Evolutionary conservation across 108 stramenopile species (phyloP).

Genomic region (Cyclotella distinguenda): DNA sequence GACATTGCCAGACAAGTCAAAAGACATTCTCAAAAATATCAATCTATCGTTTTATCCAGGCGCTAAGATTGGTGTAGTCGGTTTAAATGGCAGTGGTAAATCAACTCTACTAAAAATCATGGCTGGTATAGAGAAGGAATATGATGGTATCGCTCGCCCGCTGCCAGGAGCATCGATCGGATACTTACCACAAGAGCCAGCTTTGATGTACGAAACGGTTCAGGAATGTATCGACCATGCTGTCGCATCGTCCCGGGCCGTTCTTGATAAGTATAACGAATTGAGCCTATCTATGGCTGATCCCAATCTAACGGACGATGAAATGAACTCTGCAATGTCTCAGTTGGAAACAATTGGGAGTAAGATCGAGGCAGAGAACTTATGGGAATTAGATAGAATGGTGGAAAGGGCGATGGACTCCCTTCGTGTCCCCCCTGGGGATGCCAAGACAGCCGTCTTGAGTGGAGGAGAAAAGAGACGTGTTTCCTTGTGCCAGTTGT

Average conservation of each 20-base stretch:
- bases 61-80: conserved; percentile 92
- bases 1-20: conserved; percentile 80
- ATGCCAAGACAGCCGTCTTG: conserved; percentile 72
- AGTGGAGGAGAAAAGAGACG: conserved; percentile 98
- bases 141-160: conserved; percentile 81
- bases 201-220: conserved; percentile 72
- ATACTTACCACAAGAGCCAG: conserved; percentile 86
- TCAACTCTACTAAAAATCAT: conserved; percentile 91
- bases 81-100: conserved; percentile 81
- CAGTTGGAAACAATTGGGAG: conserved; percentile 66
- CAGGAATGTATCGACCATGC: conserved; percentile 83
- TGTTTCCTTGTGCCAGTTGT: conserved; percentile 83
- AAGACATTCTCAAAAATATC: conserved; percentile 86
- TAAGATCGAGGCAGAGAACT: conserved; percentile 84
- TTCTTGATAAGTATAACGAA: conserved; percentile 82
- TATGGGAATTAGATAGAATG: conserved; percentile 85
- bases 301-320: conserved; percentile 74
- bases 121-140: conserved; percentile 93
- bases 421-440: conserved; percentile 75
- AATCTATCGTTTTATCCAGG: conserved; percentile 89
- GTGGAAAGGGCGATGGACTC: conserved; percentile 81
- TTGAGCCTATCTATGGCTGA: conserved; percentile 74
- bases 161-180: conserved; percentile 86
- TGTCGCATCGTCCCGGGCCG: conserved; percentile 62
- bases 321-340: conserved; percentile 64